Conservation (phyloP, 208 protist genomes). For the Leishmania turanica region DNA sequence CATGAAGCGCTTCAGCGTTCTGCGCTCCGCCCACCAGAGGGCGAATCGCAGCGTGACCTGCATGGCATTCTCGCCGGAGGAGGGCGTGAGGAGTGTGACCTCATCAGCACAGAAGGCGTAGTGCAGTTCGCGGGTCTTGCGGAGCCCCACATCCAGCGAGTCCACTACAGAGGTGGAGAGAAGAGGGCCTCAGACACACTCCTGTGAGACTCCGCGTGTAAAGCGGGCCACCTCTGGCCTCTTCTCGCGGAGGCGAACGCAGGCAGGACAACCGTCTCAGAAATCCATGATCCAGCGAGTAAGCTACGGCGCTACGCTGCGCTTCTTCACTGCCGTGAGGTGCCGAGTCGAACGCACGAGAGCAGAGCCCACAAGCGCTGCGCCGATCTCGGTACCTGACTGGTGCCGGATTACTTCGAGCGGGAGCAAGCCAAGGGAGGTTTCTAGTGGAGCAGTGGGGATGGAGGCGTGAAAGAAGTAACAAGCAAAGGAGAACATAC, state of each 20-base stretch:
- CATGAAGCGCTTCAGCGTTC: not conserved
- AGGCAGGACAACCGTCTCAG: not conserved
- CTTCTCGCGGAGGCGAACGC: not conserved
- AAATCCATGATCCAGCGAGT: not conserved
- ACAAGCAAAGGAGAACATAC: not conserved
- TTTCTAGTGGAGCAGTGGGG: not conserved
- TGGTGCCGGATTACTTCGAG: not conserved
- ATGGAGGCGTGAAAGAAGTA: constrained; percentile 17
- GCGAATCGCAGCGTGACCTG: not conserved
- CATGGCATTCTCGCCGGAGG: not conserved
- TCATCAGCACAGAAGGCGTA: not conserved
- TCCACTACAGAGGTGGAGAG: not conserved
- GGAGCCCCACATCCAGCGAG: not conserved
- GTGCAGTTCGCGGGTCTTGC: too few species aligned
- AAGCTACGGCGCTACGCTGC: not conserved
- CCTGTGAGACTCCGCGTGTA: not conserved
- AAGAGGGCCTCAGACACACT: not conserved
- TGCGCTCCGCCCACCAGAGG: not conserved
- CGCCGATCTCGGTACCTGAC: not conserved
- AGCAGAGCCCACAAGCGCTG: not conserved
- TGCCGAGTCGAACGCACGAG: not conserved
- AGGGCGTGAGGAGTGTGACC: not conserved
- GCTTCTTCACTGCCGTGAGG: not conserved
- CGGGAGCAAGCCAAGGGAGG: not conserved
- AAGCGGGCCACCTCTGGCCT: not conserved